Percentiles rank a stretch among this genome's conserved stretches.
Conservation (phyloP, 306 rosid genomes). For the Dryas alaskensis region DNA sequence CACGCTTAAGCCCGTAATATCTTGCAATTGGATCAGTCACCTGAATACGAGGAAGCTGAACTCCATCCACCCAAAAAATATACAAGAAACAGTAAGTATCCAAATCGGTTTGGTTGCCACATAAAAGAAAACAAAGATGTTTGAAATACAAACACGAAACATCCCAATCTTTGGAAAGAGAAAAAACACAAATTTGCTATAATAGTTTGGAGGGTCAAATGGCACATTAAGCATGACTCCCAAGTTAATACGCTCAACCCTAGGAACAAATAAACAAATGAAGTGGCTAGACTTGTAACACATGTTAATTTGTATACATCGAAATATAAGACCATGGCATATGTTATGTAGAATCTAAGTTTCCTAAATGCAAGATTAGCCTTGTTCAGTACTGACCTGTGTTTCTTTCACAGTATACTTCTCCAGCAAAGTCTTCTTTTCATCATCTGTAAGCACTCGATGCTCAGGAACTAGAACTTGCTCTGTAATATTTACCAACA, state of each 20-base stretch:
- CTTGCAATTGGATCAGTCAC: slow-evolving; percentile 79
- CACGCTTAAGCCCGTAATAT: slow-evolving; percentile 88
- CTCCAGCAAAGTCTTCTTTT: slow-evolving; percentile 80
- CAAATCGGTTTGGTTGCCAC: neutral
- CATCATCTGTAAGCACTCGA: slow-evolving; percentile 52
- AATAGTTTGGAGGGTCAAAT: no score
- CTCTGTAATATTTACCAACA: slow-evolving; percentile 60
- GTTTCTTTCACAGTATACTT: slow-evolving; percentile 80
- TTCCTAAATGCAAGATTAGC: neutral
- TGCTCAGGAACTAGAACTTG: slow-evolving; percentile 80
- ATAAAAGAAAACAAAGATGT: slow-evolving; percentile 3
- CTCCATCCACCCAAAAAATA: neutral
- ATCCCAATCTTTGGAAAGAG: neutral
- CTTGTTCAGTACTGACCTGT: slow-evolving; percentile 47
- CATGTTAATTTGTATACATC: neutral
- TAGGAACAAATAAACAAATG: neutral
- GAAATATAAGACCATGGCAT: neutral
- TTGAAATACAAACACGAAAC: neutral
- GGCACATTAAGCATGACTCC: neutral
- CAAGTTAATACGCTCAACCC: neutral
- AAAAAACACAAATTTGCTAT: neutral
- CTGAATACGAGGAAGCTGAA: slow-evolving; percentile 84
- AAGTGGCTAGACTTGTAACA: neutral
- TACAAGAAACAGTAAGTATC: neutral
- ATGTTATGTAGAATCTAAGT: neutral